These are phyloP conservation scores for Albifimbria verrucaria DNA, from an alignment of 2,329 filamentous ascomycete species.

Conservation along the genomic window DNA sequence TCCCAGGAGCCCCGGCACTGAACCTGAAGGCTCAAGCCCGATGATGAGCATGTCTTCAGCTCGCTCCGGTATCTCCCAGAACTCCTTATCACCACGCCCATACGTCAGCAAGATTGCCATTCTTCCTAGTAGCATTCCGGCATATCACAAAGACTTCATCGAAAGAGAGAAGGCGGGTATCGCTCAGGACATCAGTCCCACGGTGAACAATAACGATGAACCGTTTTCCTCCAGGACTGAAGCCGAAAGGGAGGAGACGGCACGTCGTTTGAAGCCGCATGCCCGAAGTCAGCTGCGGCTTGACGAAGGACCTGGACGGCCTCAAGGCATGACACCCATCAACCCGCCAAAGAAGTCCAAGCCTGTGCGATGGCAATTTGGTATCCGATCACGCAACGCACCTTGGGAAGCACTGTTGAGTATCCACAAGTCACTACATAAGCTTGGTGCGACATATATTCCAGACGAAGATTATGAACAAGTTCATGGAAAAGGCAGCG, in stretches of 20 bases:
- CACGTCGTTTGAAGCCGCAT: conserved; percentile 80
- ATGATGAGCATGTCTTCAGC: conserved; percentile 53
- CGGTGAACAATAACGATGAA: conserved; percentile 45
- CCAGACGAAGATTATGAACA: conserved; percentile 58
- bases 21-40: conserved; percentile 41
- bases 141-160: conserved; percentile 89
- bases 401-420: conserved; percentile 93
- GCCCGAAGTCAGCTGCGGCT: conserved; percentile 67
- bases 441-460: conserved; percentile 87
- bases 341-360: conserved; percentile 67
- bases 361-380: conserved; percentile 94
- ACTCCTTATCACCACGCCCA: conserved; percentile 46
- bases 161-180: conserved; percentile 60
- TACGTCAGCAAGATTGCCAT: conserved; percentile 86
- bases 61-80: conserved; percentile 50
- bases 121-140: conserved; percentile 83
- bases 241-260: conserved; percentile 78
- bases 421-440: conserved; percentile 87
- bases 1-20: conserved; percentile 29
- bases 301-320: conserved; percentile 59
- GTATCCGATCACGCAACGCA: conserved; percentile 89
- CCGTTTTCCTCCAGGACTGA: conserved; percentile 52
- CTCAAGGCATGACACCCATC: conserved; percentile 61
- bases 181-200: conserved; percentile 38
- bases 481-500: conserved; percentile 39